Conservation (phyloP, 169 alveolate species). For the Plasmodium chabaudi region DNA sequence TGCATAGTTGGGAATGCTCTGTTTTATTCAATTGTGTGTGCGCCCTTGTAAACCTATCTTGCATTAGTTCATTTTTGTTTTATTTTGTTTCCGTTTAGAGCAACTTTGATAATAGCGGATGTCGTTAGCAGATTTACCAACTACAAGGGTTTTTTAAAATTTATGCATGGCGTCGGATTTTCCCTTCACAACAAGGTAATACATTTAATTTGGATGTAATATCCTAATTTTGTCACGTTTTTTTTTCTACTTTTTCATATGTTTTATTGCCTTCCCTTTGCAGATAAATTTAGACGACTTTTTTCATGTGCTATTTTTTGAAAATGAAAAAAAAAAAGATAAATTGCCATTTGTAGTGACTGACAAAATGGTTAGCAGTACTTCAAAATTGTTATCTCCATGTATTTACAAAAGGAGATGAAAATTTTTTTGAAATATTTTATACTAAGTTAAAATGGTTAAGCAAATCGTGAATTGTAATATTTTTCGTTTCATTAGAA, state of each 20-base stretch:
- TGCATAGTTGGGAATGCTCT: not conserved
- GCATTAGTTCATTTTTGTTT: not conserved
- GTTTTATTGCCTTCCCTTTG: conserved; percentile 1
- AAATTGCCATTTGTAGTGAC: not conserved
- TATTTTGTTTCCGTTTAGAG: conserved; percentile 26
- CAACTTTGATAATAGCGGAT: conserved; percentile 64
- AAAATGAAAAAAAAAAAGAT: conserved; percentile 36
- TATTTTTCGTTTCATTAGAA: conserved; percentile 47
- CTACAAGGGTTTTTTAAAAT: conserved; percentile 51
- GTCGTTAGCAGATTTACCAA: conserved; percentile 61
- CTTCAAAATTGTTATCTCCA: conserved; percentile 45
- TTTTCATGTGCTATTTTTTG: conserved; percentile 53
- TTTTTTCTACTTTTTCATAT: conserved; percentile 12
- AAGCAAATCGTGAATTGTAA: conserved; percentile 48
- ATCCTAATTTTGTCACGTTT: not conserved
- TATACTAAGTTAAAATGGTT: conserved; percentile 19
- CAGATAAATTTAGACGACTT: conserved; percentile 59
- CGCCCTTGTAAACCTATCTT: not conserved
- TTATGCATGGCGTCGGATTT: conserved; percentile 57
- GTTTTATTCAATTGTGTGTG: not conserved
- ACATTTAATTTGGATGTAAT: not conserved
- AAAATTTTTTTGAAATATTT: not conserved
- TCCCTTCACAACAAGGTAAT: conserved; percentile 27
- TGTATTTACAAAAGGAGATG: conserved; percentile 64
- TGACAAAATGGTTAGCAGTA: conserved; percentile 34